Percentiles rank a stretch among this genome's conserved stretches.
These are phyloP conservation scores for Tylopilus subfusipes DNA, from an alignment of 768 basidiomycete species.

Conservation along the genomic window DNA sequence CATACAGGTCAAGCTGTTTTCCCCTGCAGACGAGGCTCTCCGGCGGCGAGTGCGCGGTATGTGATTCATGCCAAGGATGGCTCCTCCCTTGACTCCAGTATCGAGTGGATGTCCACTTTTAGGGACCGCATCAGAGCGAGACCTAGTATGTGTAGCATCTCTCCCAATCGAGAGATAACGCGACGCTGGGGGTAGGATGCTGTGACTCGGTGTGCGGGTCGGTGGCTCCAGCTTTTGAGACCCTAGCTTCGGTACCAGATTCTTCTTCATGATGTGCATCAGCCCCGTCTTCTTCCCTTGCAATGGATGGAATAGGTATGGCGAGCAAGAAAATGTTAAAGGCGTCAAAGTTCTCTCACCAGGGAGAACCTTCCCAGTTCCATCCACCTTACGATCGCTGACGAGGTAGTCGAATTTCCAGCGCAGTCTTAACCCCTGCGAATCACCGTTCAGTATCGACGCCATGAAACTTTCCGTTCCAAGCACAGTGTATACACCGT, in stretches of 20 bases:
- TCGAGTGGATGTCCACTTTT: constrained; percentile 14
- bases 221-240: constrained; percentile 59
- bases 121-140: constrained; percentile 21
- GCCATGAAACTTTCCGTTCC: constrained; percentile 51
- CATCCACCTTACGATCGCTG: constrained; percentile 49
- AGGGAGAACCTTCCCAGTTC: constrained; percentile 42
- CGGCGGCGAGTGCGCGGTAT: constrained; percentile 31
- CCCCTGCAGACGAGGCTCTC: constrained; percentile 48
- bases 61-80: constrained; percentile 3
- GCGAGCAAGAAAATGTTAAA: constrained; percentile 72
- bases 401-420: constrained; percentile 85
- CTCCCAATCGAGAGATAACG: background rate
- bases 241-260: constrained; percentile 57
- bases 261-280: constrained; percentile 72
- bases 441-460: constrained; percentile 18
- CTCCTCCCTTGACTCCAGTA: background rate
- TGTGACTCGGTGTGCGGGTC: constrained; percentile 6
- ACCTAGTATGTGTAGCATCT: constrained; percentile 16
- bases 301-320: constrained; percentile 51
- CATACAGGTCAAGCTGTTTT: constrained; percentile 23
- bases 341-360: constrained; percentile 76
- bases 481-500: constrained; percentile 72
- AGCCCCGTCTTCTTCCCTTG: constrained; percentile 67
- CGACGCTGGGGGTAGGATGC: constrained; percentile 1
- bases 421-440: constrained; percentile 38